These are phyloP conservation scores for Panellus pusillus DNA, from an alignment of 768 basidiomycete species.

Conservation along the genomic window DNA sequence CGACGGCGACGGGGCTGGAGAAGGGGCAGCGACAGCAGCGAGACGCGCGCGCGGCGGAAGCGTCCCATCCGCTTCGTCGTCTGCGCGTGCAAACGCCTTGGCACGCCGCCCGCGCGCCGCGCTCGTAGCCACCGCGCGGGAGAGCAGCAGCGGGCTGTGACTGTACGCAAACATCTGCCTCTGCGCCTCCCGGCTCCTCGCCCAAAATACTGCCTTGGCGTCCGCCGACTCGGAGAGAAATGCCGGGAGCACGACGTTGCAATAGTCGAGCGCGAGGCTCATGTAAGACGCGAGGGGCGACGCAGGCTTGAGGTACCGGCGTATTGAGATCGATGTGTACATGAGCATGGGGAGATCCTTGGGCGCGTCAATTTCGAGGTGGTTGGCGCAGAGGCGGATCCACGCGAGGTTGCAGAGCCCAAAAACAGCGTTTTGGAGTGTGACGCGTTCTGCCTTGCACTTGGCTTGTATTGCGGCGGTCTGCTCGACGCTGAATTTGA, in stretches of 20 bases:
- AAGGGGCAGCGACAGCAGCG: background rate
- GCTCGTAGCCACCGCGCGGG: slow-evolving; percentile 13
- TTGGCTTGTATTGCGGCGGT: slow-evolving; percentile 11
- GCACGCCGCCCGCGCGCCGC: slow-evolving; percentile 15
- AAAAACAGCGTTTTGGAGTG: slow-evolving; percentile 16
- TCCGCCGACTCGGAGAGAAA: slow-evolving; percentile 15
- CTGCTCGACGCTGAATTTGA: slow-evolving; percentile 7
- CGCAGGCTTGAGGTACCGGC: slow-evolving; percentile 14
- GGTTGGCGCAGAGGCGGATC: slow-evolving; percentile 12
- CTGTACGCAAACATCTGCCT: slow-evolving; percentile 15
- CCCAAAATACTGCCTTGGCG: slow-evolving; percentile 17
- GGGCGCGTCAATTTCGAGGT: slow-evolving; percentile 9
- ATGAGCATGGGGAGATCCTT: slow-evolving; percentile 15
- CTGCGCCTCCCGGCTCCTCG: slow-evolving; percentile 15
- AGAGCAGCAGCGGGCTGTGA: slow-evolving; percentile 17
- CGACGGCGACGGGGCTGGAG: background rate
- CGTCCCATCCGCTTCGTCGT: slow-evolving; percentile 42
- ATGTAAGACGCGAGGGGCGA: slow-evolving; percentile 12
- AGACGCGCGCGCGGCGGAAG: slow-evolving; percentile 1
- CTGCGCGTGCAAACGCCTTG: slow-evolving; percentile 45
- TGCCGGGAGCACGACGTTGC: slow-evolving; percentile 22
- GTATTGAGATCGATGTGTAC: slow-evolving; percentile 25
- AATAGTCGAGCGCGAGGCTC: slow-evolving; percentile 24
- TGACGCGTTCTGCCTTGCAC: slow-evolving; percentile 21
- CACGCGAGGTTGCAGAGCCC: slow-evolving; percentile 22